Conservation (phyloP, 768 basidiomycete genomes). For the Russula compacta region DNA sequence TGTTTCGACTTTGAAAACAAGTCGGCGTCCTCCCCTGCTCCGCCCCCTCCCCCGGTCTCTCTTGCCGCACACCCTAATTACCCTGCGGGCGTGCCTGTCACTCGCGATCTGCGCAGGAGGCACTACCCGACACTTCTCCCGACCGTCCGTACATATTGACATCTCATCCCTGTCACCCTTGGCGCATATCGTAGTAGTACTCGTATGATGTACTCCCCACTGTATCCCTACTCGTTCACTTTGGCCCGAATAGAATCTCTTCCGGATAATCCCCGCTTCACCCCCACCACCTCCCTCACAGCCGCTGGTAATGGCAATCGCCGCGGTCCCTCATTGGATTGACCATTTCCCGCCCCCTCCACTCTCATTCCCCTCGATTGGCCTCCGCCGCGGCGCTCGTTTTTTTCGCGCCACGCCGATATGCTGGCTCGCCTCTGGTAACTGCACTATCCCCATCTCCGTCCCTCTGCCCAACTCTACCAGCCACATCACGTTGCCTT, state of each 20-base stretch:
- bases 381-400: slow-evolving; percentile 5
- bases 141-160: no score
- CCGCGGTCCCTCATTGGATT: slow-evolving; percentile 6
- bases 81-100: background rate
- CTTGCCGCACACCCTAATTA: background rate
- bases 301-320: slow-evolving; percentile 10
- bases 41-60: background rate
- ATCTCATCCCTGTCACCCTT: background rate
- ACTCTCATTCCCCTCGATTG: background rate
- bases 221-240: background rate
- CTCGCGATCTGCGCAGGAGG: background rate
- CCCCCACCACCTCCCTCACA: background rate
- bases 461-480: background rate
- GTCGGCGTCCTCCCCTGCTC: no score
- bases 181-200: background rate
- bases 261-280: slow-evolving; percentile 12
- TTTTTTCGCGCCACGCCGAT: background rate
- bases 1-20: background rate
- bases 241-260: background rate
- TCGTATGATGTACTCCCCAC: background rate
- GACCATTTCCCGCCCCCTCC: background rate
- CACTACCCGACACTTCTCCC: no score
- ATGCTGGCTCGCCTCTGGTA: background rate
- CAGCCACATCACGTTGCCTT: slow-evolving; percentile 5
- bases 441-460: background rate